Percentiles rank a stretch among this genome's conserved stretches.
Conservation (phyloP, 2,329 filamentous ascomycete species). For the Diaporthe aspalathi region DNA sequence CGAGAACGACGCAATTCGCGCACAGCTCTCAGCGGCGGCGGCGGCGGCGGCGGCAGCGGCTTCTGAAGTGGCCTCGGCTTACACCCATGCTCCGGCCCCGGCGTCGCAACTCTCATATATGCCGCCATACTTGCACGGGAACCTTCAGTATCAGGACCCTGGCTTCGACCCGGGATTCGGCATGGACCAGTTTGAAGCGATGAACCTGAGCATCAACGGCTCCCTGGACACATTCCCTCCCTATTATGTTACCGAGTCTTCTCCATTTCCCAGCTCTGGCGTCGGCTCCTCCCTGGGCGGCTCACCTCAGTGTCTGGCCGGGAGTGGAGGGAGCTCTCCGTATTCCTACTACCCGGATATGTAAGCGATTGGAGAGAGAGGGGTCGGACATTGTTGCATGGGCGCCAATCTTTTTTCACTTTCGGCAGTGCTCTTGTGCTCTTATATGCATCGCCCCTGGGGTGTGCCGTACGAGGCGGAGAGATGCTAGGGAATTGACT, state of each 20-base stretch:
- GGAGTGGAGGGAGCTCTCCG: conserved; percentile 25
- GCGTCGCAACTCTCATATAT: conserved; percentile 24
- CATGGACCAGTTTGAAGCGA: conserved; percentile 32
- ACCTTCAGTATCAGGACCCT: conserved; percentile 47
- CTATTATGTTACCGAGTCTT: conserved; percentile 49
- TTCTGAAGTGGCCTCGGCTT: too few species aligned
- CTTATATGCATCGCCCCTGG: background rate
- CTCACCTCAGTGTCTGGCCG: conserved; percentile 28
- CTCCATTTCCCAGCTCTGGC: conserved; percentile 40
- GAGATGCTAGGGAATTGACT: background rate
- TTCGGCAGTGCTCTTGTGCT: background rate
- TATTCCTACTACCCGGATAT: conserved; percentile 44
- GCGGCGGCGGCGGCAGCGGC: conserved; percentile 40
- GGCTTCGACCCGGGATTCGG: conserved; percentile 55
- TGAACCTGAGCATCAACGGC: conserved; percentile 48
- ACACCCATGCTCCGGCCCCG: background rate
- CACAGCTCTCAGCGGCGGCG: conserved; percentile 47
- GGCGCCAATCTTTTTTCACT: background rate
- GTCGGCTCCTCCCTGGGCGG: conserved; percentile 39
- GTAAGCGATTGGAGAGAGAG: conserved; percentile 54
- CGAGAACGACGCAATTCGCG: conserved; percentile 59
- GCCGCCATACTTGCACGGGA: conserved; percentile 46
- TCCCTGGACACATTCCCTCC: conserved; percentile 55
- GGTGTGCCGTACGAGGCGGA: background rate
- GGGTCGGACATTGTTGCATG: conserved; percentile 58